Base-by-base conservation (phyloP, 2,329 filamentous ascomycete genomes). In the Basipetospora chlamydospora region DNA sequence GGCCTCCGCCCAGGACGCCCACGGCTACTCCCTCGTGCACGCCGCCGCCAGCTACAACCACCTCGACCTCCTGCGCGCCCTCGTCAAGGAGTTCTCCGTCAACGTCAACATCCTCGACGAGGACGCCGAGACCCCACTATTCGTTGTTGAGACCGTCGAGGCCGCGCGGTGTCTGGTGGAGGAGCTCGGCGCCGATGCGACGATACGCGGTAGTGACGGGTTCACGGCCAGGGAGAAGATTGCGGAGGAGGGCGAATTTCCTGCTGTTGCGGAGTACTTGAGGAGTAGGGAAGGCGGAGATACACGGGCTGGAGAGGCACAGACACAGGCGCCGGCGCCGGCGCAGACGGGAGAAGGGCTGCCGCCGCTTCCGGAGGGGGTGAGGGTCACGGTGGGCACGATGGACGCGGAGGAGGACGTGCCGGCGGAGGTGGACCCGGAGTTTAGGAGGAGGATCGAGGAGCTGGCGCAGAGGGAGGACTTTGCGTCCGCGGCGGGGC, bases 1-100 rank as follows among this genome's bases (percentile, higher is more conserved):
- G 37, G 88, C 90, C 37, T 71, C 77, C 3, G 62, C 70, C 36
- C 84, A 93, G 60, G 90, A 98, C 57, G 76, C 80, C 41, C 81
- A 95, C 51, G 90, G 90, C 49, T 98, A 98, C 63, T 93, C 86
- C 32, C 74, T 96, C 18, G 64, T 96, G 33, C 90, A 98, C 58
- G 90, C 90, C 36, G 85, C 88, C 12, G 79, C 84, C 13, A 95
- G 87, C 46, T 98, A 96, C 67, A 81, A 80, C 53, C 87, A 96
- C 53, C 61, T 84, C 25, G 73, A 81, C 38, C 75, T 98, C 12
- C 69, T 95, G 12, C 78, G 81, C 41, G 58, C 73, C 1, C 69
- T 98, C 5, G 66, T 94, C 20, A 65, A 65, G 32, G 82, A 88
- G 23, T 84, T 87, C 57, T 60, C 75, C 10, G 87, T 88, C 17